Conservation (phyloP, 2,329 filamentous ascomycete species). For the Cyanodermella asteris region DNA sequence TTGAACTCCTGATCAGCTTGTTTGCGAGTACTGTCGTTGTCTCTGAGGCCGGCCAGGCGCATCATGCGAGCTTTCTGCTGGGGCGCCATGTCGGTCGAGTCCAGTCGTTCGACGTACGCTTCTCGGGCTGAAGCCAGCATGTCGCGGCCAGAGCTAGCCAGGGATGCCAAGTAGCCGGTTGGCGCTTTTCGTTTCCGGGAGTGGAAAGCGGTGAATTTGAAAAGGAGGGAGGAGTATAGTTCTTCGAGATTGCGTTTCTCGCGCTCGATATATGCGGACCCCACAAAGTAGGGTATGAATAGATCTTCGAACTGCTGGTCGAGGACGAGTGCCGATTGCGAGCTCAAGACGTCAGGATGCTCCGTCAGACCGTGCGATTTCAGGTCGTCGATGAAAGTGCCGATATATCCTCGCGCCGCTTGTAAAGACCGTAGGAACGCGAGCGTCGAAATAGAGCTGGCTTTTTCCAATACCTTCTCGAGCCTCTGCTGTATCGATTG, state of each 20-base stretch:
- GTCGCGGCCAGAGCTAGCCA: conserved; percentile 78
- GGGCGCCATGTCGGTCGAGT: conserved; percentile 67
- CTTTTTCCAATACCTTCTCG: conserved; percentile 90
- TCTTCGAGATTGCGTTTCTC: conserved; percentile 51
- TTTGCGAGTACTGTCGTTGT: conserved; percentile 45
- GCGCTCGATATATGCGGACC: conserved; percentile 42
- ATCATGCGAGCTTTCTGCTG: conserved; percentile 84
- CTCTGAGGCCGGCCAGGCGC: conserved; percentile 60
- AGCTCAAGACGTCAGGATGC: conserved; percentile 75
- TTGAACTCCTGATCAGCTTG: conserved; percentile 77
- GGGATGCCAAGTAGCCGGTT: conserved; percentile 76
- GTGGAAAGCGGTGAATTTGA: conserved; percentile 81
- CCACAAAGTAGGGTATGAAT: conserved; percentile 43
- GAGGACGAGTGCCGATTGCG: conserved; percentile 52
- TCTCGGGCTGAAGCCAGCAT: conserved; percentile 73
- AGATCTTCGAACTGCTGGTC: conserved; percentile 47
- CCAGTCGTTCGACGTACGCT: conserved; percentile 70
- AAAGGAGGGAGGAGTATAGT: conserved; percentile 71
- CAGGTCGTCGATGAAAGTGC: conserved; percentile 68
- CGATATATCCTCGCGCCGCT: conserved; percentile 75
- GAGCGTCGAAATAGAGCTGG: conserved; percentile 71
- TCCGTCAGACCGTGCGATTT: conserved; percentile 90
- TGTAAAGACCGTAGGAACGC: conserved; percentile 83
- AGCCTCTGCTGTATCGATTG: conserved; percentile 92
- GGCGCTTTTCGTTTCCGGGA: conserved; percentile 58